Conservation (phyloP, 2,329 filamentous ascomycete species). For the Beauveria bassiana region DNA sequence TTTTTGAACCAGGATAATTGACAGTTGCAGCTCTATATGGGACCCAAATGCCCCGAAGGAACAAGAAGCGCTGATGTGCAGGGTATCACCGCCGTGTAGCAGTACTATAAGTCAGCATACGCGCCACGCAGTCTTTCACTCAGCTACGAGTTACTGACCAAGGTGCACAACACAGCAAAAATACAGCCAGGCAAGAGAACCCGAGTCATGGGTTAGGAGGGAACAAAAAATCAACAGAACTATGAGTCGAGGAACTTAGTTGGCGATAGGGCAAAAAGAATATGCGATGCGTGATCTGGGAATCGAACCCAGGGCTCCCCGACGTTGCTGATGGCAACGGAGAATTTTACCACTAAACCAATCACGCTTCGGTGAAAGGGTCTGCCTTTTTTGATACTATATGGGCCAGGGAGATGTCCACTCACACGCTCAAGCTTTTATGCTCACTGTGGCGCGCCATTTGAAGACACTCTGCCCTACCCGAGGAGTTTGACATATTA, state of each 20-base stretch:
- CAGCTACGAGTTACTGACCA: too few relatives aligned
- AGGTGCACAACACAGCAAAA: too few relatives aligned
- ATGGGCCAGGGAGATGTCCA: neutral
- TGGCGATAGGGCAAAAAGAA: neutral
- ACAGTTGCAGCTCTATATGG: too few relatives aligned
- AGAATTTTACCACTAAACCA: constrained; percentile 19
- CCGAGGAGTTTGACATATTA: too few relatives aligned
- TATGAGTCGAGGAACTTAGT: neutral
- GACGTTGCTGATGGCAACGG: constrained; percentile 17
- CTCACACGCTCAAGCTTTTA: neutral
- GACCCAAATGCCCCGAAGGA: too few relatives aligned
- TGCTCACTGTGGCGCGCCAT: neutral
- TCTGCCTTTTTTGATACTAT: neutral
- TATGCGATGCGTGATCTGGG: constrained; percentile 15
- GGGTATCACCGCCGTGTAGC: neutral
- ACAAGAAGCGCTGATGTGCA: neutral
- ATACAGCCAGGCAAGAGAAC: too few relatives aligned
- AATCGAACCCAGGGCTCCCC: constrained; percentile 18
- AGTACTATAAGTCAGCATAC: neutral
- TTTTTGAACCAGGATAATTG: too few relatives aligned
- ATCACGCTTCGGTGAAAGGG: constrained; percentile 13
- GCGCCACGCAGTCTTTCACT: too few relatives aligned
- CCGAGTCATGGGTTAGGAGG: too few relatives aligned
- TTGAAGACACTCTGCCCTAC: neutral
- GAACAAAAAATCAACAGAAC: too few relatives aligned